phyloP scores from a whole-genome alignment of 352 stramenopile species.

The Phytopythium helicoides region DNA sequence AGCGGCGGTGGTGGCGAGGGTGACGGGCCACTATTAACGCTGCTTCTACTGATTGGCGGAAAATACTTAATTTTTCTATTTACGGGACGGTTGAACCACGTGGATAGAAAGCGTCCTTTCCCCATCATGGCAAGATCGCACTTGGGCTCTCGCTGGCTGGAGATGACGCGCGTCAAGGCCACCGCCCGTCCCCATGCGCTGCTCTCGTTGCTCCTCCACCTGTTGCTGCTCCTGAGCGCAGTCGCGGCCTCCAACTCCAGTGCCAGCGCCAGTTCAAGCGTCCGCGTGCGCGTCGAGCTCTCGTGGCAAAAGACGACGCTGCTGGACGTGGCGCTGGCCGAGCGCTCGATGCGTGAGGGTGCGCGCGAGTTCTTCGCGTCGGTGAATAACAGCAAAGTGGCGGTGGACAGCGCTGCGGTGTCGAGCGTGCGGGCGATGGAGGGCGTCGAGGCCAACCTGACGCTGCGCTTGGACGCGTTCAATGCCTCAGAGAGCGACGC shows the following conservation, averaged over 20 bases:
- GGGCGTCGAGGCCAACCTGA: neutral
- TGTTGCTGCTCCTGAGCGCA: too few relatives aligned
- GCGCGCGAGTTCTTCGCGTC: neutral
- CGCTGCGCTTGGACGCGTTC: neutral
- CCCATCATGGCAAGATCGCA: too few relatives aligned
- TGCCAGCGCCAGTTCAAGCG: neutral
- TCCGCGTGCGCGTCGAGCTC: neutral
- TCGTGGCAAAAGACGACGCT: neutral
- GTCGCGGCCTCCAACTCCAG: neutral
- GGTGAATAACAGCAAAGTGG: neutral
- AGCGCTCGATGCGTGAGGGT: conserved; percentile 5
- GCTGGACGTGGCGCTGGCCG: conserved; percentile 5
- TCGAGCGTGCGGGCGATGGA: neutral
- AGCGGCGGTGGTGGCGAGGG: too few relatives aligned
- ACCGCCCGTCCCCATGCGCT: too few relatives aligned
- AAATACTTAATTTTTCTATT: too few relatives aligned
- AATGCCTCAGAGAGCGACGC: neutral
- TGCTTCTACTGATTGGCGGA: too few relatives aligned
- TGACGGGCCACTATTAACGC: too few relatives aligned
- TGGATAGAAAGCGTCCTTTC: too few relatives aligned
- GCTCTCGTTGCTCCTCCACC: too few relatives aligned
- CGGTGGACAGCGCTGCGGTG: neutral
- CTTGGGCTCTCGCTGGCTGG: too few relatives aligned
- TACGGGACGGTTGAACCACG: too few relatives aligned
- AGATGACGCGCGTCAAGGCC: too few relatives aligned